These are phyloP conservation scores for Spinellus fusiger DNA, from an alignment of 192 early-diverging fungal genomes.

Conservation along the genomic window DNA sequence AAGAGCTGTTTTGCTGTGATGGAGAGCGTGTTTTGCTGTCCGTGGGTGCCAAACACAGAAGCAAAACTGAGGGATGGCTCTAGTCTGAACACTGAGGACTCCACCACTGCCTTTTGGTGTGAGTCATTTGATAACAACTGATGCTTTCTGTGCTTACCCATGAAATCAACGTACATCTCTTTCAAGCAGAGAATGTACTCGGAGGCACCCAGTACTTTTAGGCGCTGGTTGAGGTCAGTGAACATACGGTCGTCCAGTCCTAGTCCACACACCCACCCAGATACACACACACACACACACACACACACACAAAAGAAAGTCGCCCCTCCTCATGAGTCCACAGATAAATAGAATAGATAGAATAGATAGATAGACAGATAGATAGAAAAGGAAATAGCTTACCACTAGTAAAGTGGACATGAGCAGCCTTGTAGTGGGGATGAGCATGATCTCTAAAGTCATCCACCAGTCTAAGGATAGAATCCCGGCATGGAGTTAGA, in stretches of 20 bases:
- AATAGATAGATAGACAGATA: background rate
- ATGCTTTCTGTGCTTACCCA: slow-evolving; percentile 45
- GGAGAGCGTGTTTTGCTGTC: slow-evolving; percentile 13
- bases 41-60: slow-evolving; percentile 55
- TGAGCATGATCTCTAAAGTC: slow-evolving; percentile 39
- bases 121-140: background rate
- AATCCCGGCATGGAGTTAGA: slow-evolving; percentile 50
- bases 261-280: slow-evolving; percentile 24
- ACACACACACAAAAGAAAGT: background rate
- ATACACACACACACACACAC: background rate
- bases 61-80: slow-evolving; percentile 64
- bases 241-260: slow-evolving; percentile 61
- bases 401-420: slow-evolving; percentile 56
- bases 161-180: slow-evolving; percentile 78
- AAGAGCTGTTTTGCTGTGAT: slow-evolving; percentile 53
- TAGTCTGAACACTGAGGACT: slow-evolving; percentile 52
- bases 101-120: slow-evolving; percentile 12
- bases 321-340: too few relatives aligned
- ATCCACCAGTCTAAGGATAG: slow-evolving; percentile 50
- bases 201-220: slow-evolving; percentile 49
- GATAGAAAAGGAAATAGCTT: background rate
- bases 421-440: slow-evolving; percentile 52
- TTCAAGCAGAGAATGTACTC: slow-evolving; percentile 56
- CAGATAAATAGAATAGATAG: too few relatives aligned
- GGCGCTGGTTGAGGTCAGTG: slow-evolving; percentile 31